Conservation (phyloP, 2,329 filamentous ascomycete species). For the Rutstroemia sp. region DNA sequence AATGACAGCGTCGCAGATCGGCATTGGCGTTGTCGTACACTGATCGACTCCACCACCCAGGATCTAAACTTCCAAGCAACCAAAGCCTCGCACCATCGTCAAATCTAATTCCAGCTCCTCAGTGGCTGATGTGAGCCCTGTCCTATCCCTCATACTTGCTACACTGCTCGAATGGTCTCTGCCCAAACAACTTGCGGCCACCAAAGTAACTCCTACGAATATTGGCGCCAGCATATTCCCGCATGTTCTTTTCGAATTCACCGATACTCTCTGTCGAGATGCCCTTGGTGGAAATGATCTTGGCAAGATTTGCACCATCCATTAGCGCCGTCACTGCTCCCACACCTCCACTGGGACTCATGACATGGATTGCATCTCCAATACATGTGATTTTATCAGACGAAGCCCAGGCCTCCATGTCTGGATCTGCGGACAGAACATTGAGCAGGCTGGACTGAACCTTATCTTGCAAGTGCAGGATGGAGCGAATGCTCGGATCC, state of each 20-base stretch:
- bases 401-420: conserved; percentile 11
- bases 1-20: too few species aligned
- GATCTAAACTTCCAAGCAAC: too few species aligned
- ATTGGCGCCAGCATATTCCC: not conserved
- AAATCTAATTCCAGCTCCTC: too few species aligned
- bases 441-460: conserved; percentile 1
- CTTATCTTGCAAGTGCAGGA: conserved; percentile 13
- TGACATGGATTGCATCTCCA: conserved; percentile 30
- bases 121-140: too few species aligned
- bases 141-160: too few species aligned
- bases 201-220: not conserved
- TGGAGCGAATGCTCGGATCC: conserved; percentile 7
- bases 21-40: too few species aligned
- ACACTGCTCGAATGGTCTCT: too few species aligned
- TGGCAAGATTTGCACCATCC: conserved; percentile 10
- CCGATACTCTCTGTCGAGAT: not conserved
- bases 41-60: too few species aligned
- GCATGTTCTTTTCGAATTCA: not conserved
- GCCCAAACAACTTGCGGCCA: not conserved
- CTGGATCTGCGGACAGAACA: conserved; percentile 9
- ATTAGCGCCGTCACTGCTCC: conserved; percentile 18
- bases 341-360: conserved; percentile 23
- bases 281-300: conserved; percentile 1
- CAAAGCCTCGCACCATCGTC: too few species aligned
- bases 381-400: conserved; percentile 24